These are phyloP conservation scores for Pilobolus umbonatus DNA, from an alignment of 192 early-diverging fungal genomes.

Conservation along the genomic window DNA sequence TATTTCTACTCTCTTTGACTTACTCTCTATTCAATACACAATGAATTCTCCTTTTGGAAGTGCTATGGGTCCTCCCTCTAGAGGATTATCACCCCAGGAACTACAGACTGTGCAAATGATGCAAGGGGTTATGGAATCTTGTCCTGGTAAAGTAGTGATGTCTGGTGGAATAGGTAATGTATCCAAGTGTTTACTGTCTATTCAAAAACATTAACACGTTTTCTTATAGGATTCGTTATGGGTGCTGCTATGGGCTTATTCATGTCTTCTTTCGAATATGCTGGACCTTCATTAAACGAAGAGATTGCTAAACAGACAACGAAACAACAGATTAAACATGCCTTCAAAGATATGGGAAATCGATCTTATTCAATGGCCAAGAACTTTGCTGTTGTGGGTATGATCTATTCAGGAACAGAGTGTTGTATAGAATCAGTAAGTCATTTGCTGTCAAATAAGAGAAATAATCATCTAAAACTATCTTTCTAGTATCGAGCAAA, in stretches of 20 bases:
- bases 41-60: constrained; percentile 19
- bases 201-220: background rate
- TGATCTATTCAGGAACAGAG: constrained; percentile 89
- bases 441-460: background rate
- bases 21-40: background rate
- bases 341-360: constrained; percentile 84
- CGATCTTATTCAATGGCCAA: constrained; percentile 81
- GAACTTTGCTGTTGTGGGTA: constrained; percentile 89
- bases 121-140: constrained; percentile 54
- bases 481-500: constrained; percentile 78
- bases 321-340: constrained; percentile 79
- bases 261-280: constrained; percentile 87
- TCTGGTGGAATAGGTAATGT: constrained; percentile 63
- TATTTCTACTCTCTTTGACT: too few relatives aligned
- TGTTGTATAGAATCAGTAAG: constrained; percentile 88
- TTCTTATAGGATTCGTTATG: constrained; percentile 85
- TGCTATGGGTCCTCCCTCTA: constrained; percentile 7
- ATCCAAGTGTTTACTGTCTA: background rate
- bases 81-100: constrained; percentile 20
- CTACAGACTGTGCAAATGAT: constrained; percentile 29
- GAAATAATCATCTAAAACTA: too few relatives aligned
- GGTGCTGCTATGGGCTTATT: constrained; percentile 90
- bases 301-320: constrained; percentile 65
- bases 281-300: constrained; percentile 63
- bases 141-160: constrained; percentile 65